Base-by-base conservation (phyloP, 1,139 yeast genomes). In the Yarrowia galli region DNA sequence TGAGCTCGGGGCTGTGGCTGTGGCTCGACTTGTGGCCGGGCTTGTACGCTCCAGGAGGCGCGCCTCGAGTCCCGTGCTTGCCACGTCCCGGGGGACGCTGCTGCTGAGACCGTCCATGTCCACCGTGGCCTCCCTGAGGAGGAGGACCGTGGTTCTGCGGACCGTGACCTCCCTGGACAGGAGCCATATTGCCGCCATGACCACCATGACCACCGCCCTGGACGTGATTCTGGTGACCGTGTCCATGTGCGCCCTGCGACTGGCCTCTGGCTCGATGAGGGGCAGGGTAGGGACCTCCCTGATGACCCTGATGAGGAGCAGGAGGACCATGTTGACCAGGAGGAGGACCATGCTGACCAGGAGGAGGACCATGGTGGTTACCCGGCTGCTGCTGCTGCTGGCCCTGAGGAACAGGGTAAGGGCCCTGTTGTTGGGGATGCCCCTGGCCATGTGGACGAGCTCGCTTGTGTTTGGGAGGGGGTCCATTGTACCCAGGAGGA, bases 1-100 rank as follows among this genome's bases (percentile, higher is more conserved):
- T 54, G 23, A 54, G 61, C 46, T 54, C 61, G 13, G 61, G 61
- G 9, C 61, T 54, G 61, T 54, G 61, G 61, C 61, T 54, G 61
- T 54, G 61, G 46, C 46, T 40, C 22, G 61, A 54, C 61, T 54
- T 54, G 48, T 54, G 61, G 10, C 61, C 61, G 7, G 61, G 61
- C 36, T 54, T 54, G 61, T 54, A 54, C 18, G 18, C 20, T 28
- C 54, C 54, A 8, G 42, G 58, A 15, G 58, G 61, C 1, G 45
- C 35, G 2, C 60, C 60, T 10, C 15, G 32, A 15, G 60, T 10
- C 4, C 45, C 45, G 10, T 46, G 61, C 48, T 54, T 54, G 23
- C 46, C 45, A 13, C 60, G 60, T 6, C 35, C 58, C 3, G 58
- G 60, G 23, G 60, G 60, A 2, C 45, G 60, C 13, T 23, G 18